Evolutionary conservation across 352 stramenopile species (phyloP), one percentile per base, ranked within the genome.

Genomic region (Phytophthora palmivora): DNA sequence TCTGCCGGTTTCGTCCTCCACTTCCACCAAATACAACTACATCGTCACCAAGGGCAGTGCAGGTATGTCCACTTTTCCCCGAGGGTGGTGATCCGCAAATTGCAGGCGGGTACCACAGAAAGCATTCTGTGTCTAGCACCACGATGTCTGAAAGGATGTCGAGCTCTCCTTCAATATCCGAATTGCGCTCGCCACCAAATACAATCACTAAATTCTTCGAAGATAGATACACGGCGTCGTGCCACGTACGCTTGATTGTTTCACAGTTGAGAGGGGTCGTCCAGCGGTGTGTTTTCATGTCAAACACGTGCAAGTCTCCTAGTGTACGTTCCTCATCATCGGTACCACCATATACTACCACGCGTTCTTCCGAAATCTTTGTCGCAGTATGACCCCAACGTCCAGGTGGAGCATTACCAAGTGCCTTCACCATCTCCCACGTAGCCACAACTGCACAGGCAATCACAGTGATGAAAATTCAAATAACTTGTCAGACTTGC

Each of bases 81-180:
- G 76, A 72, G 14, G 87, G 87, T 12, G 79, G 58, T 7, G 82
- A 69, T n/a, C 87, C 87, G 30, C 69, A 86, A 19, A 97, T 83
- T 5, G 87, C 82, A 12, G 95, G 92, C 16, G 93, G 93, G 64
- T 98, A 98, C 94, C 94, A 97, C 24, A 97, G 61, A 59, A 97
- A 96, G 61, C 94, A 97, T 67, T 98, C 90, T 4, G 88, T 97
- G 69, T 98, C 95, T 5, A 98, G 78, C 37, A 98, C 90, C 89
- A 96, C 88, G 34, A 94, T 85, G 49, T 94, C 85, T 38, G 77
- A 92, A 37, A 95, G 72, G 51, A 89, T 68, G 47, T 93, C 79
- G 47, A 93, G 61, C 53, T 91, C 70, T 50, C 84, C 74, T 60
- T 87, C 66, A 59, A 61, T 70, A 64, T 75, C 43, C 60, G 72